Conservation (phyloP, 371 early-diverging fungal genomes). For the Mortierella sp. region DNA sequence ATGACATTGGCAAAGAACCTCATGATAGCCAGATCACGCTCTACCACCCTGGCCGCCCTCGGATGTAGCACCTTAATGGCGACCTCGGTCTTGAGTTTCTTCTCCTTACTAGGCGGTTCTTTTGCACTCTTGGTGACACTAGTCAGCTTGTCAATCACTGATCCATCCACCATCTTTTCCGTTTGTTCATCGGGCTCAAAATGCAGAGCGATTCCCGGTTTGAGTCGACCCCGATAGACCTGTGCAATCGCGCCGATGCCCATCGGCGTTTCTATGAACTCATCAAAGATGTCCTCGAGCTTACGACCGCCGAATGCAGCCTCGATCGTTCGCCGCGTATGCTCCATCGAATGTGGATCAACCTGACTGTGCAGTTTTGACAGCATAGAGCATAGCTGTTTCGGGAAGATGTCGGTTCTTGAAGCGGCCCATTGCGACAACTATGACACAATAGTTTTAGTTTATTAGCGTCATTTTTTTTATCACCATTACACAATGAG, state of each 20-base stretch:
- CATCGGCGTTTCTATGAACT: constrained; percentile 79
- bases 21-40: constrained; percentile 87
- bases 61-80: constrained; percentile 98
- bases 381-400: constrained; percentile 79
- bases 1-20: constrained; percentile 72
- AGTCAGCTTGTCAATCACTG: constrained; percentile 27
- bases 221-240: constrained; percentile 80
- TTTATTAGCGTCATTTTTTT: neutral
- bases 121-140: constrained; percentile 11
- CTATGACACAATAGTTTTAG: too few relatives aligned
- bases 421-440: constrained; percentile 97
- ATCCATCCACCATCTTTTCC: constrained; percentile 27
- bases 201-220: constrained; percentile 59
- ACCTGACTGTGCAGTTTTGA: constrained; percentile 87
- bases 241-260: constrained; percentile 98
- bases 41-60: constrained; percentile 72
- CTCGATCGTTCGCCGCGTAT: constrained; percentile 73
- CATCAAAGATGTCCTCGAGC: constrained; percentile 81
- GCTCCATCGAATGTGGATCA: constrained; percentile 78
- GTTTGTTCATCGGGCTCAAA: constrained; percentile 30
- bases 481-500: neutral
- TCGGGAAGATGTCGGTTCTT: constrained; percentile 90
- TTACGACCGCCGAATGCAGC: constrained; percentile 69
- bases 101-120: constrained; percentile 2
- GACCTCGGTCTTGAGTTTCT: constrained; percentile 68